A percentile compares a stretch with the other conserved stretches of the same genome.
Evolutionary conservation across 768 basidiomycete species (phyloP).

Genomic region (Termitomyces sp.): DNA sequence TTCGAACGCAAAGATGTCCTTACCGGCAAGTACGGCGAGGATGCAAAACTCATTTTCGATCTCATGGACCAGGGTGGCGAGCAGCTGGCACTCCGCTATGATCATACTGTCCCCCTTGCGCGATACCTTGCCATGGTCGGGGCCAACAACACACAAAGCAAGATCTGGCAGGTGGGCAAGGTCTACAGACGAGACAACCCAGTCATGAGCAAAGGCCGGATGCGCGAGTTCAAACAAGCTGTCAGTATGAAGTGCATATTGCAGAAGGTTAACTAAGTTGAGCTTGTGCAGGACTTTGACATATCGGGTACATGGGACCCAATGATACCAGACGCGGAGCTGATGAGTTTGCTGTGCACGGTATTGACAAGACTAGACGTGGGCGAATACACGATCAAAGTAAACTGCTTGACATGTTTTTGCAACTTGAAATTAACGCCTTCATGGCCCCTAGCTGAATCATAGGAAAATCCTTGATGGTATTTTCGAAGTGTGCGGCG

Average conservation of each 20-base stretch:
- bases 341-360: constrained; percentile 78
- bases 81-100: constrained; percentile 89
- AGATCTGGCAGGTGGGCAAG: constrained; percentile 98
- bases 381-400: constrained; percentile 94
- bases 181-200: constrained; percentile 96
- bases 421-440: neutral
- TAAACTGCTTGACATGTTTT: constrained; percentile 16
- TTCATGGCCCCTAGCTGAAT: constrained; percentile 58
- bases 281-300: constrained; percentile 75
- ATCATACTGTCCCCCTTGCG: constrained; percentile 96
- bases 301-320: constrained; percentile 89
- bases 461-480: constrained; percentile 97
- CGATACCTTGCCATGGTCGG: constrained; percentile 94
- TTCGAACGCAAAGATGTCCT: constrained; percentile 97
- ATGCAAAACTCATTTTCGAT: constrained; percentile 96
- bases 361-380: constrained; percentile 80
- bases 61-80: constrained; percentile 97
- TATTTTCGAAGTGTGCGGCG: constrained; percentile 94
- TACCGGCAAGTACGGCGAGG: constrained; percentile 96
- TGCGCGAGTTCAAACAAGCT: constrained; percentile 98
- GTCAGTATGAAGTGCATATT: constrained; percentile 33
- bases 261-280: neutral
- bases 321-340: constrained; percentile 96
- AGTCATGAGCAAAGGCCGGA: constrained; percentile 95
- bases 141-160: constrained; percentile 65